Evolutionary conservation across 345 rosid genomes (phyloP), one percentile per base, ranked within the genome.

Genomic region (Eucalyptus urophylla): DNA sequence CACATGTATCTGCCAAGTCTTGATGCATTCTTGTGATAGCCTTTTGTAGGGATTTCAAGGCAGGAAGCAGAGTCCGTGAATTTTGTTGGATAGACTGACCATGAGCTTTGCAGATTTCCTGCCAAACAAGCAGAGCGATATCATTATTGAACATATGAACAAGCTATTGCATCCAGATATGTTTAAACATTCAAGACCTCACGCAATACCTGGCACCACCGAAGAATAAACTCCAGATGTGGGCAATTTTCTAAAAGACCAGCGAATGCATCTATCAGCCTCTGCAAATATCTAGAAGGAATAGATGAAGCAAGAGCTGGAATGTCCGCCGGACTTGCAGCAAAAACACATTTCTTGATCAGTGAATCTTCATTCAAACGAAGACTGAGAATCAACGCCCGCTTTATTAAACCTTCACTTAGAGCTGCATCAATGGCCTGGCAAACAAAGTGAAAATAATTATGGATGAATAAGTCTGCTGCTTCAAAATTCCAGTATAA

Each of bases 71-170:
- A 86, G 90, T 93, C 90, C 98, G 95, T 81, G 95, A 96, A 89
- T 95, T 96, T 90, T 96, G 97, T 86, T 96, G 97, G 86, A 98
- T 96, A 31, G 93, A 91, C 91, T 90, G 96, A 51, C 99, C 98
- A n/a, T 97, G 99, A 88, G 91, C 93, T 92, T 94, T 95, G 93
- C 99, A 97, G 27, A 97, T 89, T 93, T 96, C 99, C 99, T 97
- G 95, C 90, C 49, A 86, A 58, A 50, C 40, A 87, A n/a, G 45
- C 65, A 25, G 29, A 49, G 29, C 21, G 27, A 11, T 27, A 37
- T 58, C 29, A 12, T 67, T 21, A 33, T 58, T 45, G 47, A 89
- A 45, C 40, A 21, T 76, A 54, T 27, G 54, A 56, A 24, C 10
- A 86, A 33, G 29, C 47, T 40, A 40, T 76, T 2, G 9, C 47